Base-by-base conservation (phyloP, 164 flowering plant species). In the Cinnamomum chago region DNA sequence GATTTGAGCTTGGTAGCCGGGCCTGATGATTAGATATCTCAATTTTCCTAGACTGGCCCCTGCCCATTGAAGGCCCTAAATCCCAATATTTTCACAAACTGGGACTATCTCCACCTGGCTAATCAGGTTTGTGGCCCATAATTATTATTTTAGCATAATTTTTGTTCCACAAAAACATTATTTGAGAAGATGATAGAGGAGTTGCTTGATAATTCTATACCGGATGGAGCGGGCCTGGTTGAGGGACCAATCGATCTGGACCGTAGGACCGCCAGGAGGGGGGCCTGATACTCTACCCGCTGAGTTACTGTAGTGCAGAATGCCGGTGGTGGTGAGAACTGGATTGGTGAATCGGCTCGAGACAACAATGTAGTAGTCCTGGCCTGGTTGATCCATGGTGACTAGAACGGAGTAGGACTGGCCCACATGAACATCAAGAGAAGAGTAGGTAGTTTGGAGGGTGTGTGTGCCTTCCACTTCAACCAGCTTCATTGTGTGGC, bases 381-480 rank as follows among this genome's bases (percentile, higher is more conserved):
- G 79, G 6, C 85, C 80, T 0, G 92, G 78, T 75, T 88, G 95
- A 71, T 94, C 91, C 40, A 90, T 89, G 2, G 88, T 92, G 50
- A 94, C 86, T 2, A 93, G 85, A 47, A 93, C 92, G 0, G 97
- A 93, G 81, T 83, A 88, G 64, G 97, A 91, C 58, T 94, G 98
- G 27, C 98, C 98, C 2, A 86, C 89, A 67, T 94, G 98, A 71
- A 92, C 81, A 47, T 94, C 98, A 0, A 94, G 78, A 1, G 91
- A 87, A 0, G 89, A 81, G 58, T 80, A 84, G 1, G 76, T 52
- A 52, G 75, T 80, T 72, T 92, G 98, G 12, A 88, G 47, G 0
- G 97, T 88, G 84, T 94, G 98, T 12, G 95, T 89, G 0, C 98
- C 97, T 66, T 92, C 98, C 14, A 92, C 98, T 78, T 92, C 98